Base-by-base conservation (phyloP, 129 eudicot species). In the Helianthus tuberosus region DNA sequence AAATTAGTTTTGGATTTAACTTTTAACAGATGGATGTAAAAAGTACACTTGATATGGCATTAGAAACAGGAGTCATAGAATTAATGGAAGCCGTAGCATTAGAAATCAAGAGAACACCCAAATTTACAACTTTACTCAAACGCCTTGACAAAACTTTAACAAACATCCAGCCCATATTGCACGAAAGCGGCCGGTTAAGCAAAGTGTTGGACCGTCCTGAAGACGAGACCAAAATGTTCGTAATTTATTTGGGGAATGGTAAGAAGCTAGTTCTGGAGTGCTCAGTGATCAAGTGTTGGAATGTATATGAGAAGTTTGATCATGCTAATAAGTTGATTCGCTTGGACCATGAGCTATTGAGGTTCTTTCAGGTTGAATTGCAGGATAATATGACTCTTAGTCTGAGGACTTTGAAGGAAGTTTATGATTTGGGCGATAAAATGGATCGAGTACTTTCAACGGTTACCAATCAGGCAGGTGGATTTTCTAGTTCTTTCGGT, bases 221-320 rank as follows among this genome's bases (percentile, higher is more conserved):
- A 17, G 16, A 32, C 0, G 86, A 82, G 64, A 82, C 52, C 14
- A 16, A 54, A 9, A 20, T 51, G 63, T 77, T 72, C 68, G 8
- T 67, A 14, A 11, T 7, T 46, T 49, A 41, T 13, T 25, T 77
- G 13, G 60, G 63, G 8, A 13, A 64, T 0, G 82, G 76, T 39
- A 72, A 43, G 44, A 4, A 43, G n/a, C 35, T 82, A 3, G 79
- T 77, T 9, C 12, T 27, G 0, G 64, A 67, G 46, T 82, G 82
- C 50, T 72, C 82, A 0, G 14, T 6, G 50, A 73, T 82, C 54
- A 62, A 77, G 25, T 66, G 72, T 6, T 77, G 79, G 86, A 66
- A 82, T 53, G 72, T 73, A 2, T 41, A n/a, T 50, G 62, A 77
- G 15, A 82, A 67, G 67, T 66, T 58, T 11, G 66, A 16, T 46